Percentiles rank a stretch among this genome's conserved stretches.
These are phyloP conservation scores for Ligustrum vulgare DNA, from an alignment of 257 asterid species.

Conservation along the genomic window DNA sequence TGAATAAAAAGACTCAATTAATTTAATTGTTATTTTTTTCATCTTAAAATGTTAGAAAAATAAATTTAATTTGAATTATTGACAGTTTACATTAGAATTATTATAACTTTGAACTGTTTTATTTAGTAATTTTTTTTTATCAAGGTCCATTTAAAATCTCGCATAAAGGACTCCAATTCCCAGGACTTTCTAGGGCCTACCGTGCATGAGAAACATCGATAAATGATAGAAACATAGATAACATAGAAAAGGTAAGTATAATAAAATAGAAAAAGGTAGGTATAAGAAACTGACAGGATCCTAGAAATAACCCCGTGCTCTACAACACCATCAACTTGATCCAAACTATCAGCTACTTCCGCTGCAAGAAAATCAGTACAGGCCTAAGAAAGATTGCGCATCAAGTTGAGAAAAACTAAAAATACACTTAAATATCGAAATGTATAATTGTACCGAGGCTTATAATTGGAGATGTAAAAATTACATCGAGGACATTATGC, in stretches of 20 bases:
- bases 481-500: conserved; percentile 66
- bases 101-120: too few species aligned
- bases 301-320: conserved; percentile 65
- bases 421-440: background rate
- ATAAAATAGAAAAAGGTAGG: conserved; percentile 9
- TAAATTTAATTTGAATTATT: too few species aligned
- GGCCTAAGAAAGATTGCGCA: background rate
- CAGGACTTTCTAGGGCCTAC: too few species aligned
- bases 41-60: too few species aligned
- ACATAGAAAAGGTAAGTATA: background rate
- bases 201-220: background rate
- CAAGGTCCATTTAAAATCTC: too few species aligned
- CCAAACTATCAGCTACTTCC: conserved; percentile 63
- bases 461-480: conserved; percentile 66
- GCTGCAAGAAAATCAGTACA: conserved; percentile 35
- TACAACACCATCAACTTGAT: conserved; percentile 58
- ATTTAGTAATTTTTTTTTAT: too few species aligned
- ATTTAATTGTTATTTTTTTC: too few species aligned
- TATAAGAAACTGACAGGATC: conserved; percentile 46
- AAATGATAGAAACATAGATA: background rate
- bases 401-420: conserved; percentile 17
- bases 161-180: too few species aligned
- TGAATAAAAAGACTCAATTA: too few species aligned
- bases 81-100: too few species aligned
- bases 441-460: conserved; percentile 54